These are phyloP conservation scores for Saccharomyces pastorianus DNA, from an alignment of 1,139 yeast genomes.

Conservation along the genomic window DNA sequence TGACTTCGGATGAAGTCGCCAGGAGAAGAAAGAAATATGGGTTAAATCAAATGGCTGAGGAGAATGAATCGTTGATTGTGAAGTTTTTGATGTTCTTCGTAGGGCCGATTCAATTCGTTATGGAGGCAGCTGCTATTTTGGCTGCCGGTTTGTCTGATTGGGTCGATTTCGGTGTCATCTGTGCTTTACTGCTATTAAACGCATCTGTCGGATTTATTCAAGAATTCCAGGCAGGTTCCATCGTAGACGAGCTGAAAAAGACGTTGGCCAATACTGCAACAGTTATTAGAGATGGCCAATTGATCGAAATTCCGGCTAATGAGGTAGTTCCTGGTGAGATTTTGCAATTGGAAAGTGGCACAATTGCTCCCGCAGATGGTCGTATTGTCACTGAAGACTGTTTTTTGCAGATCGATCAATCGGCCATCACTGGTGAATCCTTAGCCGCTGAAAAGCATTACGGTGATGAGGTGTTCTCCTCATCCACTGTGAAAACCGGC, in stretches of 20 bases:
- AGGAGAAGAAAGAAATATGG: slow-evolving; percentile 93
- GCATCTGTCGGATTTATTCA: slow-evolving; percentile 95
- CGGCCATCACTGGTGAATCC: slow-evolving; percentile 98
- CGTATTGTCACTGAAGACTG: slow-evolving; percentile 82
- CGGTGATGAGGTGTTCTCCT: slow-evolving; percentile 87
- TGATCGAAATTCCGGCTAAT: slow-evolving; percentile 65
- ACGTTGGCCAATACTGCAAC: slow-evolving; percentile 84
- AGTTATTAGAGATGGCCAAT: slow-evolving; percentile 77
- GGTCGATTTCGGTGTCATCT: slow-evolving; percentile 98
- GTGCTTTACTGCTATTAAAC: slow-evolving; percentile 79
- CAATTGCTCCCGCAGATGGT: slow-evolving; percentile 94
- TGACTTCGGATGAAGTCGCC: slow-evolving; percentile 69
- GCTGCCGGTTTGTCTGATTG: slow-evolving; percentile 98
- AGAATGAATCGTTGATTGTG: slow-evolving; percentile 70
- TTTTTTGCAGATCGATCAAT: slow-evolving; percentile 90
- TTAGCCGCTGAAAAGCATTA: slow-evolving; percentile 87
- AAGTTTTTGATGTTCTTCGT: slow-evolving; percentile 90
- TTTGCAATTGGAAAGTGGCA: slow-evolving; percentile 88
- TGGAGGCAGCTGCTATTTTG: slow-evolving; percentile 96
- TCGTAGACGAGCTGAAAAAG: slow-evolving; percentile 89
- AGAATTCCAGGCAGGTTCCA: slow-evolving; percentile 96
- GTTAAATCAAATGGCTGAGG: slow-evolving; percentile 91
- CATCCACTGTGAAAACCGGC: slow-evolving; percentile 95
- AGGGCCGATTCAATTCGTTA: slow-evolving; percentile 98
- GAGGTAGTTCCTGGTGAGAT: slow-evolving; percentile 93